Base-by-base conservation (phyloP, 805 yeast species). In the Saturnispora serradocipensis region DNA sequence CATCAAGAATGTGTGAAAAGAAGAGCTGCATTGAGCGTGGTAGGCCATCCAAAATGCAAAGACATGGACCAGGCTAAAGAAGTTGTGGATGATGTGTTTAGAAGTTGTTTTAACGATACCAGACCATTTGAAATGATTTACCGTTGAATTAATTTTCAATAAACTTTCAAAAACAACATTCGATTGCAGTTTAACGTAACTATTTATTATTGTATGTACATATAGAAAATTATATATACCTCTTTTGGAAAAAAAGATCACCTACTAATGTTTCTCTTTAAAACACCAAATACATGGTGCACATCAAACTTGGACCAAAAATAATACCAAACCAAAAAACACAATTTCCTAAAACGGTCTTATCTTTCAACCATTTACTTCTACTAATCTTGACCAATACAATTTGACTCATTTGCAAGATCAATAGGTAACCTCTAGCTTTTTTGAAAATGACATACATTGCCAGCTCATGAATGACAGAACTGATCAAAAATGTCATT, bases 71-170 rank as follows among this genome's bases (percentile, higher is more conserved):
- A 84, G 55, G 99, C 99, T 0, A 81, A 78, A 52, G 74, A 75
- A 54, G 85, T 81, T 5, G 97, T 93, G 3, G 81, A 86, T 56
- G 84, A 86, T 58, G 98, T 93, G 5, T 93, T 95, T 84, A 84
- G 83, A 55, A 83, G 91, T 45, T 93, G 99, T 65, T 93, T 89
- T 65, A 84, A 82, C 61, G 99, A 93, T 63, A 91, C 98, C 2
- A 74, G 99, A 61, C 99, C 99, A 1, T 93, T 88, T 67, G 98
- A 93, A 60, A 83, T 87, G 61, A 90, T 93, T 35, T 93, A 88
- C 65, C 75, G 88, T 54, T 85, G 68, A 64, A 16, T 43, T 25
- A 16, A 7, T 10, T 8, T 9, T 20, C 24, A 16, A 8, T 3
- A 5, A 18, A 18, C 13, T 25, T 25, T 25, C 9, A 25, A 6